Percentiles rank a stretch among this genome's conserved stretches.
Conservation (phyloP, 805 yeast genomes). For the Myxozyma udenii region DNA sequence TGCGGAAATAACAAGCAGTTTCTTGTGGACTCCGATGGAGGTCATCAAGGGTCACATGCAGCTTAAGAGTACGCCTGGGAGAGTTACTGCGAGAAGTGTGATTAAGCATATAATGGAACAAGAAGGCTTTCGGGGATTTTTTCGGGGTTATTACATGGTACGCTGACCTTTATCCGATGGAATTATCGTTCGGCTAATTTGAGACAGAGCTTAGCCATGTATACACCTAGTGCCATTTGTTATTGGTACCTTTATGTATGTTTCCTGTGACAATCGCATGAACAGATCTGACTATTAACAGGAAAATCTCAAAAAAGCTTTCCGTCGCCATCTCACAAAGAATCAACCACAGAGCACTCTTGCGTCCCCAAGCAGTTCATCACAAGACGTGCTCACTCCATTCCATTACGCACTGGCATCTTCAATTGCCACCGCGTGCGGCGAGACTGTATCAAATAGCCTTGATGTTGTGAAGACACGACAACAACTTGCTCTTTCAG, state of each 20-base stretch:
- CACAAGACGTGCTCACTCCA: slow-evolving; percentile 14
- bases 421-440: slow-evolving; percentile 39
- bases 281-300: slow-evolving; percentile 30
- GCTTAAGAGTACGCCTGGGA: slow-evolving; percentile 30
- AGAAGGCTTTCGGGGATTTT: slow-evolving; percentile 77
- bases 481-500: slow-evolving; percentile 44
- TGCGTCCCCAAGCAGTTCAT: too few species aligned
- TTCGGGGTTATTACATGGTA: slow-evolving; percentile 61
- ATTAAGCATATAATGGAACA: slow-evolving; percentile 44
- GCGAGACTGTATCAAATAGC: slow-evolving; percentile 41
- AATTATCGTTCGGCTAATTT: neutral
- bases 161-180: neutral
- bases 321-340: neutral
- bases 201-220: slow-evolving; percentile 18
- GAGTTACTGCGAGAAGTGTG: slow-evolving; percentile 26
- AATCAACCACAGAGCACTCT: too few species aligned
- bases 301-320: slow-evolving; percentile 29
- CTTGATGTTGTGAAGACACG: slow-evolving; percentile 46
- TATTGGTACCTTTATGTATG: slow-evolving; percentile 25
- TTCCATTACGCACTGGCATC: slow-evolving; percentile 32
- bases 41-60: slow-evolving; percentile 47
- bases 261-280: neutral
- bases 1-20: slow-evolving; percentile 37
- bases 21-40: slow-evolving; percentile 48
- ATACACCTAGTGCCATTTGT: slow-evolving; percentile 20